These are phyloP conservation scores for Fusarium napiforme DNA, from an alignment of 2,329 filamentous ascomycete species.

Conservation along the genomic window DNA sequence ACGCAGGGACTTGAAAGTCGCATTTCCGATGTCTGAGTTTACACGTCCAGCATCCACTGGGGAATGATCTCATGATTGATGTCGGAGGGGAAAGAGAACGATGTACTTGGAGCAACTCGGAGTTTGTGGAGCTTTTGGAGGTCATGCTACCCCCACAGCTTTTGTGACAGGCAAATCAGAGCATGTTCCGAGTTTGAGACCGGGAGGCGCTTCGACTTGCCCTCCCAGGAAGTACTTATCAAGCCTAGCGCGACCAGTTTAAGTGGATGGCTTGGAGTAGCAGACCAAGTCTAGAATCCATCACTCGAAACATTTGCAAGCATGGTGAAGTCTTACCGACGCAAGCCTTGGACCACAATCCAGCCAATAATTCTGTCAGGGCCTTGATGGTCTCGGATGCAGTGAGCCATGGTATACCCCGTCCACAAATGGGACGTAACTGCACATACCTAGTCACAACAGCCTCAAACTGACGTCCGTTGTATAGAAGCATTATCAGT, in stretches of 20 bases:
- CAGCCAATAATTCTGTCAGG: no score
- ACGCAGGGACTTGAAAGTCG: not conserved
- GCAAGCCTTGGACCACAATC: not conserved
- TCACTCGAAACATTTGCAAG: not conserved
- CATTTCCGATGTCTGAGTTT: slow-evolving; percentile 4
- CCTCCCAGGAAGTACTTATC: not conserved
- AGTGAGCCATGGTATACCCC: not conserved
- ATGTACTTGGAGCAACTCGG: not conserved
- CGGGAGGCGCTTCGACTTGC: not conserved
- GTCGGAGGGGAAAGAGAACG: not conserved
- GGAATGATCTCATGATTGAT: not conserved
- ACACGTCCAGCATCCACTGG: not conserved
- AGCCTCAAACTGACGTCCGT: no score
- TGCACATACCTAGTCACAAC: no score
- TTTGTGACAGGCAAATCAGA: not conserved
- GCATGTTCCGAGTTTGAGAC: not conserved
- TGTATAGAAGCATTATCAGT: no score
- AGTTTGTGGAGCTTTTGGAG: not conserved
- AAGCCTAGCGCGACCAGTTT: not conserved
- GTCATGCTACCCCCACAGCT: not conserved
- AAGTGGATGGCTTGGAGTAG: not conserved
- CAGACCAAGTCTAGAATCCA: not conserved
- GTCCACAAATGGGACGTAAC: no score
- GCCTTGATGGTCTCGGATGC: fast-evolving
- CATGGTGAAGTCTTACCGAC: fast-evolving